Evolutionary conservation across 1,139 yeast genomes (phyloP).

Genomic region (Saccharomyces uvarum): DNA sequence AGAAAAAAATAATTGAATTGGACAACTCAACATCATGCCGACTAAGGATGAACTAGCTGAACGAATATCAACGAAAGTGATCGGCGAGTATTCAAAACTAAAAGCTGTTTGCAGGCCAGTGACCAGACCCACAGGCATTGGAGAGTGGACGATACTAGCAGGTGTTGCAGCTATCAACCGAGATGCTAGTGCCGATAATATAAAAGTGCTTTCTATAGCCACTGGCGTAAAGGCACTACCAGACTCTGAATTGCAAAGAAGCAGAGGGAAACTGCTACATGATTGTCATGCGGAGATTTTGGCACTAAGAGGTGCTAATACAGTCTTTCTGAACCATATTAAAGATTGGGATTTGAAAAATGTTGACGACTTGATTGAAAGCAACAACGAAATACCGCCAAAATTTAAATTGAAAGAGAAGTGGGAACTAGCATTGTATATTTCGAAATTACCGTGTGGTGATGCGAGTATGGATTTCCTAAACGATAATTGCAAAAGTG

Average conservation of each 20-base stretch:
- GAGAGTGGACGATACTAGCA: slow-evolving; percentile 82
- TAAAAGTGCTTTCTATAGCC: slow-evolving; percentile 45
- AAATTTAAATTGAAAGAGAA: slow-evolving; percentile 33
- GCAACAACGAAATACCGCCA: slow-evolving; percentile 3
- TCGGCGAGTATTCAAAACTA: slow-evolving; percentile 30
- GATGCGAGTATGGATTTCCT: slow-evolving; percentile 63
- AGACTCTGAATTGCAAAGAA: slow-evolving; percentile 35
- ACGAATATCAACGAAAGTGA: slow-evolving; percentile 31
- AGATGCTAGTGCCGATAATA: slow-evolving; percentile 3
- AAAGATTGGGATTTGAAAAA: slow-evolving; percentile 17
- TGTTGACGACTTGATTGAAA: slow-evolving; percentile 34
- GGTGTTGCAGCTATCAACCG: slow-evolving; percentile 50
- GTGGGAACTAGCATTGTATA: slow-evolving; percentile 48
- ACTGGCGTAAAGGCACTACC: slow-evolving; percentile 84
- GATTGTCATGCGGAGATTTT: slow-evolving; percentile 88
- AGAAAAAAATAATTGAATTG: not conserved
- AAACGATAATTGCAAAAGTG: slow-evolving; percentile 22
- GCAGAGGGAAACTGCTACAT: slow-evolving; percentile 60
- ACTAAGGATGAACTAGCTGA: slow-evolving; percentile 16
- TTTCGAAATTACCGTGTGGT: slow-evolving; percentile 88
- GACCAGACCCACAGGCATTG: slow-evolving; percentile 50
- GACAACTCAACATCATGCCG: not conserved
- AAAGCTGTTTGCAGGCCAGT: slow-evolving; percentile 50
- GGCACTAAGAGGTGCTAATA: slow-evolving; percentile 60
- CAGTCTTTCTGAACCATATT: slow-evolving; percentile 20